Evolutionary conservation across 2,329 filamentous ascomycete species (phyloP), one percentile per base, ranked within the genome.

Genomic region (Colletotrichum sp.): DNA sequence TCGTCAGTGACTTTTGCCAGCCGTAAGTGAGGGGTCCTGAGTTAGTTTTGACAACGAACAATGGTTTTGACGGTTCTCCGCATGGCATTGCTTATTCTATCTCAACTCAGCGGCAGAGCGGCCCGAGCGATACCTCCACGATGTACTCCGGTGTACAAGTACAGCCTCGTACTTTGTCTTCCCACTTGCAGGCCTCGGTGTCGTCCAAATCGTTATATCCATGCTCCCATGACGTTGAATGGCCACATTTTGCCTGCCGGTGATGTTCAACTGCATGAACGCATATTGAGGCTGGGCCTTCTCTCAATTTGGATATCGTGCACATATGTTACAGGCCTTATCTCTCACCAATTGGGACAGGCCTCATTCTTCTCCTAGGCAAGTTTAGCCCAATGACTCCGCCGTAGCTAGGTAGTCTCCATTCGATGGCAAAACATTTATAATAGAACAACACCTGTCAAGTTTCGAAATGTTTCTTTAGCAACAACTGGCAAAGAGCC

Each of bases 31-130:
- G 66, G 72, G 69, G 69, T 26, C 12, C 7, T 55, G 36, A 75
- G 72, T 72, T 72, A 68, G 72, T 75, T 72, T 68, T 60, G 30
- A 75, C 69, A 36, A 72, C 72, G 13, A 39, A 21, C 59, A 24
- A 10, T 26, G 67, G 30, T 44, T 60, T 24, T 60, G 39, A 16
- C 30, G 13, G 7, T 15, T 12, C 32, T 8, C n/a, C 18, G 34
- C 36, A 28, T 28, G 36, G 36, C 30, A 16, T n/a, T 26, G 49
- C 60, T 44, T 60, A 52, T 15, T 12, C 7, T 66, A 34, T 39
- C 18, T 44, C 34, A 65, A 71, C n/a, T 26, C 13, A 18, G 44
- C 16, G 28, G 49, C 18, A 18, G 21, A 52, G 15, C 26, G 39
- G 28, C 12, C 30, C n/a, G 28, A 36, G 30, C 21, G 49, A 34